Conservation (phyloP, 345 rosid genomes). For the Schrenkiella parvula region DNA sequence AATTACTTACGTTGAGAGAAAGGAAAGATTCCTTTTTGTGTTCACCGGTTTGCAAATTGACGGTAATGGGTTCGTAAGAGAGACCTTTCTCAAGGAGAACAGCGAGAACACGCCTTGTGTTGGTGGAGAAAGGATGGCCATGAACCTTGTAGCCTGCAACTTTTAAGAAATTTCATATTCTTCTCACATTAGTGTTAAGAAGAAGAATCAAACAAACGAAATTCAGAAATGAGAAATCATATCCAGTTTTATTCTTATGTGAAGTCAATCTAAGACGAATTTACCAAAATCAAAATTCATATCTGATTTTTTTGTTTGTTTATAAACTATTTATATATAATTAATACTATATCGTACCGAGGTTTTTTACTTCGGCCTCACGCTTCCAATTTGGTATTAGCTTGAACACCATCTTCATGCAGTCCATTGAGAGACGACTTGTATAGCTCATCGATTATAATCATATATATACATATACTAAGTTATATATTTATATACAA, state of each 20-base stretch:
- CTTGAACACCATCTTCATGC: not conserved
- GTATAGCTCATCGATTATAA: not conserved
- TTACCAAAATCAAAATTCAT: not conserved
- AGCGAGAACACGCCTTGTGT: slow-evolving; percentile 43
- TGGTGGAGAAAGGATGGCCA: slow-evolving; percentile 41
- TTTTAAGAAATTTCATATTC: not conserved
- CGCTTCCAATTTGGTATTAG: slow-evolving; percentile 1
- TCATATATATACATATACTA: not conserved
- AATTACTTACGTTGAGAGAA: slow-evolving; percentile 45
- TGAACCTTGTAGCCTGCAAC: slow-evolving; percentile 39
- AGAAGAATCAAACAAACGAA: slow-evolving; percentile 3
- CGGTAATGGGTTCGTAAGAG: slow-evolving; percentile 43
- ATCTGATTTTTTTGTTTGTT: no score
- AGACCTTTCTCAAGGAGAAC: slow-evolving; percentile 57
- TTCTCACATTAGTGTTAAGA: not conserved
- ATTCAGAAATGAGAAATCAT: not conserved
- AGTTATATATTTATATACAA: slow-evolving; percentile 1
- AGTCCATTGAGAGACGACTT: slow-evolving; percentile 11
- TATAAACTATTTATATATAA: no score
- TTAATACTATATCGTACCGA: slow-evolving; percentile 22
- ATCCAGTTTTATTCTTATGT: not conserved
- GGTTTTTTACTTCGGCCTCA: slow-evolving; percentile 9
- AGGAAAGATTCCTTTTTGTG: slow-evolving; percentile 52
- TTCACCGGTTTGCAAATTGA: slow-evolving; percentile 47
- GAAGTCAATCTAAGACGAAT: not conserved